phyloP scores from a whole-genome alignment of 108 stramenopile genomes.

The Ochromonas danica region DNA sequence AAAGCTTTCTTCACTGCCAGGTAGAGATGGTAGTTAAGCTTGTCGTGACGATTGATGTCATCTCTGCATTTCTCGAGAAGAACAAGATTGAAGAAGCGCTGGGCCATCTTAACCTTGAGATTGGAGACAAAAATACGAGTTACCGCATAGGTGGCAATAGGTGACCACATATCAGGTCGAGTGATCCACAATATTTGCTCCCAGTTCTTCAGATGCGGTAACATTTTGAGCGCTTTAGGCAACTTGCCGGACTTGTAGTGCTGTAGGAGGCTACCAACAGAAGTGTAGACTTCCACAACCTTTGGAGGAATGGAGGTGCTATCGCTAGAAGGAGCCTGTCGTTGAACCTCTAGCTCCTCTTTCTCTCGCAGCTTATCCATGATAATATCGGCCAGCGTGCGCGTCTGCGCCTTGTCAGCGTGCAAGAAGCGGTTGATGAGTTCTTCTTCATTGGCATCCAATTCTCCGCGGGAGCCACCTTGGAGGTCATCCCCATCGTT shows the following conservation, averaged over 20 bases:
- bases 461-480: too few species aligned
- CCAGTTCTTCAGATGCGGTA: slow-evolving; percentile 92
- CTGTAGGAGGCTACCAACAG: slow-evolving; percentile 86
- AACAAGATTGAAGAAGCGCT: slow-evolving; percentile 92
- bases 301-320: slow-evolving; percentile 5
- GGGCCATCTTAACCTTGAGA: slow-evolving; percentile 92
- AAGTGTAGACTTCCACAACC: slow-evolving; percentile 88
- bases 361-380: slow-evolving; percentile 95
- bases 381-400: slow-evolving; percentile 85
- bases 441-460: too few species aligned
- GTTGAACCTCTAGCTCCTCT: slow-evolving; percentile 61
- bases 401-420: background rate
- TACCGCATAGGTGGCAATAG: slow-evolving; percentile 89
- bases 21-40: slow-evolving; percentile 98
- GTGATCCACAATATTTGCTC: slow-evolving; percentile 95
- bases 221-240: slow-evolving; percentile 99
- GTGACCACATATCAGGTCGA: slow-evolving; percentile 91
- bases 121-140: slow-evolving; percentile 97
- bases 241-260: slow-evolving; percentile 93
- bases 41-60: slow-evolving; percentile 82
- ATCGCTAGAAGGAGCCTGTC: slow-evolving; percentile 39
- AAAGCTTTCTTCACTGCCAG: slow-evolving; percentile 83
- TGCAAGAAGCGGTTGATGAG: background rate
- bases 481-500: too few species aligned
- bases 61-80: slow-evolving; percentile 87